Percentiles rank a stretch among this genome's conserved stretches.
Evolutionary conservation across 768 basidiomycete species (phyloP).

Genomic region (Phylloporus arenicola): DNA sequence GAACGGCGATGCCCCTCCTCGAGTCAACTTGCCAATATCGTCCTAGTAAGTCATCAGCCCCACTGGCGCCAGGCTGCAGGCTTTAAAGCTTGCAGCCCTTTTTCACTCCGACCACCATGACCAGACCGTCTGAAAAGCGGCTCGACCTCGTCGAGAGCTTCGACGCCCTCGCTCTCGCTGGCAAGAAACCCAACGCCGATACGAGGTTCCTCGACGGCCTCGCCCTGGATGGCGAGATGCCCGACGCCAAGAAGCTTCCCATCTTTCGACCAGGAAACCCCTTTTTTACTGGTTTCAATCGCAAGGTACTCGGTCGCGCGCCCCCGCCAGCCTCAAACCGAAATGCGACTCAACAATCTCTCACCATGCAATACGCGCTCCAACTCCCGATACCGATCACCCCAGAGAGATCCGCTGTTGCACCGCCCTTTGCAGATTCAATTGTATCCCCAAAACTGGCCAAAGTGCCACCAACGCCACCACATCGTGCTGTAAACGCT

Average conservation of each 20-base stretch:
- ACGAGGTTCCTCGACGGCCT: constrained; percentile 6
- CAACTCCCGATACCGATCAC: constrained; percentile 9
- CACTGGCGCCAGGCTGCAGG: constrained; percentile 6
- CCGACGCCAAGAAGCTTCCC: too few species aligned
- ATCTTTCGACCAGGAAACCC: not conserved
- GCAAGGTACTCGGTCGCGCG: constrained; percentile 4
- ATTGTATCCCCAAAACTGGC: constrained; percentile 10
- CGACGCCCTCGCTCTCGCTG: constrained; percentile 29
- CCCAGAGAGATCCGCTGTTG: constrained; percentile 14
- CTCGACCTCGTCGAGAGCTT: constrained; percentile 31
- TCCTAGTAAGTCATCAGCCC: not conserved
- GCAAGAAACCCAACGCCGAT: constrained; percentile 4
- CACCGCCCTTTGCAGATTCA: constrained; percentile 24
- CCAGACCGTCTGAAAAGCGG: constrained; percentile 10
- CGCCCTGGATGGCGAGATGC: too few species aligned
- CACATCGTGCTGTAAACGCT: constrained; percentile 1
- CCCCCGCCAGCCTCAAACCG: constrained; percentile 7
- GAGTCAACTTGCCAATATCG: constrained; percentile 19
- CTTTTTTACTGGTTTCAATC: constrained; percentile 53
- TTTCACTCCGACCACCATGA: constrained; percentile 18
- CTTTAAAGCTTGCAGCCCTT: constrained; percentile 10
- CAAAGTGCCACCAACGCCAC: not conserved
- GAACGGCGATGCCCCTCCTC: constrained; percentile 15
- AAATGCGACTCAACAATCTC: constrained; percentile 7
- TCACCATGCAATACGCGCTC: constrained; percentile 22